phyloP scores from a whole-genome alignment of 2,329 filamentous ascomycete genomes.

The Aureobasidium sp. region DNA sequence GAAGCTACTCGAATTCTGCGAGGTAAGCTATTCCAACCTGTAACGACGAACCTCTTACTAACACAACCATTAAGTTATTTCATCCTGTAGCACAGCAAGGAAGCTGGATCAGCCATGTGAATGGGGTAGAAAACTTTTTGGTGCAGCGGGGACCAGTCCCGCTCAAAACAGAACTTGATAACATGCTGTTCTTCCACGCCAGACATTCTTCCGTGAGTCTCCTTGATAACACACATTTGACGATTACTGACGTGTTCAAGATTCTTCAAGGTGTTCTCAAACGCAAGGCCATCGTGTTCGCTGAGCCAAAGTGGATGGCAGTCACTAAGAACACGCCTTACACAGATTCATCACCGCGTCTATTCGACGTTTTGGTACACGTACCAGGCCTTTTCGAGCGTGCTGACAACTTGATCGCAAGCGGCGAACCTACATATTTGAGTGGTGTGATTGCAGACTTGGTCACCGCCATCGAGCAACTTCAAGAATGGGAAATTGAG shows the following conservation, averaged over 20 bases:
- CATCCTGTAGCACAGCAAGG: slow-evolving; percentile 23
- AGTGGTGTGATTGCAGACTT: not conserved
- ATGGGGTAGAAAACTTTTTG: slow-evolving; percentile 23
- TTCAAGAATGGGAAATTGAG: not conserved
- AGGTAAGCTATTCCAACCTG: slow-evolving; percentile 2
- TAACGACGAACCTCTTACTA: not conserved
- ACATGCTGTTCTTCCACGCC: slow-evolving; percentile 23
- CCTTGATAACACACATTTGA: not conserved
- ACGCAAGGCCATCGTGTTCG: slow-evolving; percentile 23
- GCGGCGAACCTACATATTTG: not conserved
- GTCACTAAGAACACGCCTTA: slow-evolving; percentile 19
- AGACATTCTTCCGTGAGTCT: slow-evolving; percentile 18
- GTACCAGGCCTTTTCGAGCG: slow-evolving; percentile 9
- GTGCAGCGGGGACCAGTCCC: slow-evolving; percentile 21
- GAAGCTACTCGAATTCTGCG: slow-evolving; percentile 22
- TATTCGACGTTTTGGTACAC: slow-evolving; percentile 24
- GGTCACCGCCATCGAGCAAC: not conserved
- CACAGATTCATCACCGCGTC: slow-evolving; percentile 18
- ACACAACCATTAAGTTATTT: slow-evolving; percentile 17
- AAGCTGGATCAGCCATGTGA: slow-evolving; percentile 22
- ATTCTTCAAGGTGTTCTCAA: slow-evolving; percentile 20
- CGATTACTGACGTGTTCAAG: not conserved
- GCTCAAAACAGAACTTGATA: slow-evolving; percentile 19
- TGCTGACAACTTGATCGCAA: not conserved
- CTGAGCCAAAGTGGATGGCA: slow-evolving; percentile 21